phyloP scores from a whole-genome alignment of 371 early-diverging fungal genomes.

The Zychaea mexicana region DNA sequence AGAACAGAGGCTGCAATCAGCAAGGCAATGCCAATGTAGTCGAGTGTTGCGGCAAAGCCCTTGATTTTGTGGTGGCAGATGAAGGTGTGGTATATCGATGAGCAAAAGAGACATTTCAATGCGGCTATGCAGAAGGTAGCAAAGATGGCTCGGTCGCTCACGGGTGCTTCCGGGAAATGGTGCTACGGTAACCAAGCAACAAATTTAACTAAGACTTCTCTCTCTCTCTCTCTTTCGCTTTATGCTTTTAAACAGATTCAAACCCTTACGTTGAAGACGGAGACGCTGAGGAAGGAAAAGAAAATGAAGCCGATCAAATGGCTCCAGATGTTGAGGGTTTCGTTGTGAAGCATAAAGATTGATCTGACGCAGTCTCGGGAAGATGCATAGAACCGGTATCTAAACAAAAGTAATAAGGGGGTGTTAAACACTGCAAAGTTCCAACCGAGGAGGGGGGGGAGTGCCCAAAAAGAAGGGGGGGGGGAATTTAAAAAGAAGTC shows the following conservation, averaged over 20 bases:
- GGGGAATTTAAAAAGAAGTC: neutral
- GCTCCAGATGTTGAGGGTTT: slow-evolving; percentile 75
- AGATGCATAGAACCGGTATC: slow-evolving; percentile 61
- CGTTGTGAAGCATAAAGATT: slow-evolving; percentile 71
- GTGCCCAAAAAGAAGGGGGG: neutral
- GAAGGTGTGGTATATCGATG: slow-evolving; percentile 71
- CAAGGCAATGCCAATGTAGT: slow-evolving; percentile 72
- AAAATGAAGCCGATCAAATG: slow-evolving; percentile 68
- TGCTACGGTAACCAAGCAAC: slow-evolving; percentile 24
- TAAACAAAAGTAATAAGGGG: too few relatives aligned
- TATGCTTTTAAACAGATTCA: neutral
- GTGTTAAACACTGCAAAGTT: too few relatives aligned
- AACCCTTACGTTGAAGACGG: slow-evolving; percentile 50
- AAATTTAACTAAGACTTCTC: neutral
- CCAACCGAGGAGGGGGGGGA: neutral
- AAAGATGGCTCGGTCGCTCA: slow-evolving; percentile 59
- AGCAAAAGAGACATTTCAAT: slow-evolving; percentile 67
- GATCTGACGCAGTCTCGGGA: slow-evolving; percentile 57
- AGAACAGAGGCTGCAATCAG: slow-evolving; percentile 68
- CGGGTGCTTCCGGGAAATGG: slow-evolving; percentile 53
- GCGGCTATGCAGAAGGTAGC: slow-evolving; percentile 66
- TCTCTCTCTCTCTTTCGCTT: neutral
- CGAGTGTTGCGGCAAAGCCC: slow-evolving; percentile 65
- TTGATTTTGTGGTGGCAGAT: slow-evolving; percentile 62
- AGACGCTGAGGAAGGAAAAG: slow-evolving; percentile 52